Base-by-base conservation (phyloP, 164 flowering plant species). In the Saururus chinensis region DNA sequence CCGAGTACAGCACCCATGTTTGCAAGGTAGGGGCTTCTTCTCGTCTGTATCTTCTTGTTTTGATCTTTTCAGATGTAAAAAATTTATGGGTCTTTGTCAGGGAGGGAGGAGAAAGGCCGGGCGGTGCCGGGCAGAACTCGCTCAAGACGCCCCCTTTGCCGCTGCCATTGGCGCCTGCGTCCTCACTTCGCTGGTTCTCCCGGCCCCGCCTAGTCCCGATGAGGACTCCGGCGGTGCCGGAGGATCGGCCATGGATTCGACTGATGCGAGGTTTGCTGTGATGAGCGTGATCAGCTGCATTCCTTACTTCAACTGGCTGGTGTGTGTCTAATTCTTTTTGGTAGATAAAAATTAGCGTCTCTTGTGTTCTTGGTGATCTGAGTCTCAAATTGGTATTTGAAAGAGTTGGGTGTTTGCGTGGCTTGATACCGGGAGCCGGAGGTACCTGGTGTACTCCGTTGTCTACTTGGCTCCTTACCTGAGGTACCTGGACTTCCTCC, bases 251-350 rank as follows among this genome's bases (percentile, higher is more conserved):
- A 73, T 85, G 6, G 81, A 70, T 60, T 59, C 82, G 0, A 76
- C 77, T 11, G 91, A 87, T 69, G 63, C 82, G n/a, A 79, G 93
- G 77, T 77, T 87, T 53, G 88, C 88, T 0, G 89, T 75, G 0
- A 92, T 92, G 98, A 87, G 87, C 42, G 78, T 92, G 79, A 80
- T 92, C 19, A 82, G 90, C 71, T 84, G 88, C 77, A 80, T 92
- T 54, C 96, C 98, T 59, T 89, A 80, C 78, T 92, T 92, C 73
- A 92, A 89, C 81, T 92, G 96, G 93, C 82, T 89, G 93, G 96
- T 92, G 62, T 73, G 70, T 1, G 45, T 41, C 20, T 64, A 61
- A 4, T 17, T 67, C 10, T 55, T 14, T 52, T 37, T 40, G 2
- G 26, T 40, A n/a, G 48, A 8, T 13, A 6, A 40, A 25, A 10